phyloP scores from a whole-genome alignment of 441 rosid genomes.

The Iberis amara region DNA sequence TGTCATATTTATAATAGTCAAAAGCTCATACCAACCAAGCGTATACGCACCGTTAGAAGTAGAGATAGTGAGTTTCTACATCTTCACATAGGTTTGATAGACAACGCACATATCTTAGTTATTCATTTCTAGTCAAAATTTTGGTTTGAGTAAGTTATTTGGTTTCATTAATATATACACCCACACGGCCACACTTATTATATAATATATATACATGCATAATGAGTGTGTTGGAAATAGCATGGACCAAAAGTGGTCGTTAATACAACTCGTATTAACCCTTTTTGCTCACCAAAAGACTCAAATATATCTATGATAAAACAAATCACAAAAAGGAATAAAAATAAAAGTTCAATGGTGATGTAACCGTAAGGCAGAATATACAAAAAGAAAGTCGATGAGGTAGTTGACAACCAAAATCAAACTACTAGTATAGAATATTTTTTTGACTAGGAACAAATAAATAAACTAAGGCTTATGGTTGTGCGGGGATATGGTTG shows the following conservation, averaged over 20 bases:
- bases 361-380: slow-evolving; percentile 19
- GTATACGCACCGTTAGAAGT: too few relatives aligned
- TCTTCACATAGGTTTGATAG: too few relatives aligned
- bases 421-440: too few relatives aligned
- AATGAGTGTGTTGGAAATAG: slow-evolving; percentile 26
- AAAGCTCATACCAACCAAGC: background rate
- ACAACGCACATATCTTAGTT: background rate
- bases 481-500: too few relatives aligned
- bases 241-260: slow-evolving; percentile 27
- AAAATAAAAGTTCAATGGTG: slow-evolving; percentile 22
- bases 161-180: slow-evolving; percentile 10
- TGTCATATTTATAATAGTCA: background rate
- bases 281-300: slow-evolving; percentile 17
- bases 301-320: slow-evolving; percentile 17
- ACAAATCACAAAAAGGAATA: background rate
- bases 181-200: background rate
- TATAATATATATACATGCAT: background rate
- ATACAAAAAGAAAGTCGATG: slow-evolving; percentile 19
- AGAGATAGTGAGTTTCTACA: background rate
- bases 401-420: slow-evolving; percentile 17
- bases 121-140: slow-evolving; percentile 10
- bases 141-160: slow-evolving; percentile 18
- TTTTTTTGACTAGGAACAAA: too few relatives aligned
- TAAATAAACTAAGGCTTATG: too few relatives aligned
- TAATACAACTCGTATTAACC: slow-evolving; percentile 24